Evolutionary conservation across 768 basidiomycete genomes (phyloP), one percentile per base, ranked within the genome.

Genomic region (Ramaria rubella): DNA sequence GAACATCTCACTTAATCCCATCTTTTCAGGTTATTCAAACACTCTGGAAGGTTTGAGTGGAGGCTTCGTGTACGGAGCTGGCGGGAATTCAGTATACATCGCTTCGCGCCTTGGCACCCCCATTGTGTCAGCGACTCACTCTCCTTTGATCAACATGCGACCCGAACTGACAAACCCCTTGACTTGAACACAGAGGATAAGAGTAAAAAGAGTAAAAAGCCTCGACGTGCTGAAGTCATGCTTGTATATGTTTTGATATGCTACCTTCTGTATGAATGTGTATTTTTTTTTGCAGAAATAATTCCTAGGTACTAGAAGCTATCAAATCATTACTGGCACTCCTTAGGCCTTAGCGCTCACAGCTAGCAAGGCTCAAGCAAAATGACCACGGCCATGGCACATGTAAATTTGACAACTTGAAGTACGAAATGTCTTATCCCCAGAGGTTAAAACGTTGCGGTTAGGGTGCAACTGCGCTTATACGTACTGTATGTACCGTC

Each of bases 1-100:
- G 5, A n/a, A n/a, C n/a, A 49, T 45, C 29, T 26, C n/a, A 24
- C 49, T 56, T 12, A 12, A 21, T 53, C 46, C 40, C n/a, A n/a
- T n/a, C 19, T 24, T 46, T 21, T 42, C 59, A 91, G 90, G 90
- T 3, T 92, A 88, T 64, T 80, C 81, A 40, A 87, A 87, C 61
- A 78, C 84, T 19, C 78, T 90, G 75, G 90, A 92, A 68, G 88
- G 87, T 5, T 73, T 93, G 12, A 86, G 83, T 58, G 90, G 89
- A 23, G 90, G 90, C 5, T 92, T 93, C 67, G 83, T 91, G 21
- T 93, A 85, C 62, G 90, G 90, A 9, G 80, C 85, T 5, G 40
- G 40, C 31, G 87, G 87, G 27, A 90, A 89, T 19, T 90, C 86
- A 62, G 90, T 88, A 29, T 71, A 90, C 54, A 91, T 91, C 62